A percentile compares a stretch with the other conserved stretches of the same genome.
phyloP scores from a whole-genome alignment of 768 basidiomycete species.

The Auriculariales sp. region DNA sequence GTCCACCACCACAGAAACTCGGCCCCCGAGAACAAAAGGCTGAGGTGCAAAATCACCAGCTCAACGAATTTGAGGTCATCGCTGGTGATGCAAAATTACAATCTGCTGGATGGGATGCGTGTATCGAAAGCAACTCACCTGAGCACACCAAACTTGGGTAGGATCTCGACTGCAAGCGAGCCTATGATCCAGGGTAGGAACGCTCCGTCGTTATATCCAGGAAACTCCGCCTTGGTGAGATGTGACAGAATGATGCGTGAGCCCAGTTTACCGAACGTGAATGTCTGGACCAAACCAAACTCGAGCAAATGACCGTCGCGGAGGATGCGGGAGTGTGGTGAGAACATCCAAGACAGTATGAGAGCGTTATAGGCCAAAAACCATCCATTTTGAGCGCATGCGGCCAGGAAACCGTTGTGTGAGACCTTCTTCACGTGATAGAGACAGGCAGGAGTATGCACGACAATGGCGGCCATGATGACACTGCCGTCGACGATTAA shows the following conservation, averaged over 20 bases:
- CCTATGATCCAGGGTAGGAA: constrained; percentile 5
- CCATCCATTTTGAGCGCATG: constrained; percentile 2
- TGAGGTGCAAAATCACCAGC: neutral
- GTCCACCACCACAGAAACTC: constrained; percentile 6
- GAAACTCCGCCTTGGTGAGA: constrained; percentile 7
- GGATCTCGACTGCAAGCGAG: constrained; percentile 3
- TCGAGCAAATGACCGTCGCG: constrained; percentile 4
- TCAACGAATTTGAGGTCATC: neutral
- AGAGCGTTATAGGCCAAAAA: constrained; percentile 5
- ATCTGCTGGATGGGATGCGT: neutral
- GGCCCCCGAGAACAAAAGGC: neutral
- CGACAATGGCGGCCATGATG: constrained; percentile 1
- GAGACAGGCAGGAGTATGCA: constrained; percentile 7
- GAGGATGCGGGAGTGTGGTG: constrained; percentile 5
- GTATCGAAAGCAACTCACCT: neutral
- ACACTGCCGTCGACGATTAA: constrained; percentile 1
- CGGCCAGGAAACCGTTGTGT: neutral
- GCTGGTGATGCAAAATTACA: neutral
- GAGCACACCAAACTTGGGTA: neutral
- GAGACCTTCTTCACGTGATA: neutral
- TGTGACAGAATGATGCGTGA: constrained; percentile 8
- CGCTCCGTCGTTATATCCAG: constrained; percentile 6
- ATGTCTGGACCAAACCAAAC: constrained; percentile 6
- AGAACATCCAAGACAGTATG: constrained; percentile 4
- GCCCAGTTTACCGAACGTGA: constrained; percentile 8